phyloP scores from a whole-genome alignment of 2,329 filamentous ascomycete genomes.

The Cryphonectria carpinicola region DNA sequence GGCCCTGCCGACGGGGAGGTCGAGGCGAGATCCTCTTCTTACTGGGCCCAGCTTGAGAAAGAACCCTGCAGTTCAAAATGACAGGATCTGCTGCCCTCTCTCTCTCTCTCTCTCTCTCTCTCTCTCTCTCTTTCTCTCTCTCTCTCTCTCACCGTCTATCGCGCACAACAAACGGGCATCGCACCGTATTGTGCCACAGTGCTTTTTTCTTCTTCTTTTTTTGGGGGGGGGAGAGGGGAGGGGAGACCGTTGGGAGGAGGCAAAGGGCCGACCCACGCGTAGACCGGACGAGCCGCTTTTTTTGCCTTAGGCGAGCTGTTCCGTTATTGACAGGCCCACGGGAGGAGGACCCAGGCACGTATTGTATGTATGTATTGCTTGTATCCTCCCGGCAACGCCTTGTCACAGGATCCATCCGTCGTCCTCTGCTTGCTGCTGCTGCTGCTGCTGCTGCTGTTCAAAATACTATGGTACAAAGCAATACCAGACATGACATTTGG shows the following conservation, averaged over 20 bases:
- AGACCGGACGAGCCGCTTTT: slow-evolving; percentile 14
- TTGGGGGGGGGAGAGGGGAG: too few relatives aligned
- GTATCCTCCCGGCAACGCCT: background rate
- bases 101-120: background rate
- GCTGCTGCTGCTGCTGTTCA: background rate
- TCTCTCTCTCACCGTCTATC: background rate
- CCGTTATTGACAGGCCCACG: slow-evolving; percentile 20
- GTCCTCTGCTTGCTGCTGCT: background rate
- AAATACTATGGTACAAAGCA: too few relatives aligned
- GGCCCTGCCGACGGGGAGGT: background rate
- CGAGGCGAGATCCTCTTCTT: background rate
- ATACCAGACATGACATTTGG: background rate
- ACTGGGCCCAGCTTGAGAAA: background rate
- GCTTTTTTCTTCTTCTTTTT: background rate
- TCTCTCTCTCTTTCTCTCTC: background rate
- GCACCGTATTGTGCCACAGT: slow-evolving; percentile 11
- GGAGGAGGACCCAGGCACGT: background rate
- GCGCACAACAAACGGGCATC: background rate
- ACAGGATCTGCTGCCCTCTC: background rate
- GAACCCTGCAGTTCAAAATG: background rate
- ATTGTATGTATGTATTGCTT: background rate
- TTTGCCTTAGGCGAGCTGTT: slow-evolving; percentile 23
- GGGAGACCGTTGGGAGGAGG: background rate
- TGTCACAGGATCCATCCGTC: background rate
- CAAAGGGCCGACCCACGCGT: slow-evolving; percentile 14